Conservation (phyloP, 1,139 yeast genomes). For the Kurtzmaniella quercitrusa region DNA sequence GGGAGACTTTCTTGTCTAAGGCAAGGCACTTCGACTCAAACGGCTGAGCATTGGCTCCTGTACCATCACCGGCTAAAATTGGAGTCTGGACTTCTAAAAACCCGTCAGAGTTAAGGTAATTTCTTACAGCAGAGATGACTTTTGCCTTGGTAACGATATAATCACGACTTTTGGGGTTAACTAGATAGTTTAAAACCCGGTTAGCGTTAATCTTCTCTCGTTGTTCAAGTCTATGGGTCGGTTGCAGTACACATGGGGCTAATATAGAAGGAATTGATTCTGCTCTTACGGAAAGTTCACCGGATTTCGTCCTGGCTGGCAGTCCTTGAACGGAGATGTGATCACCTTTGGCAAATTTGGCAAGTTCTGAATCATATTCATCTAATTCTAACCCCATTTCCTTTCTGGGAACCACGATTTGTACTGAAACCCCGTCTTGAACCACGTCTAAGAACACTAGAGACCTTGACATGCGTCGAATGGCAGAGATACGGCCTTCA, state of each 20-base stretch:
- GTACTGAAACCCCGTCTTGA: slow-evolving; percentile 56
- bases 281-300: slow-evolving; percentile 74
- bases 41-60: slow-evolving; percentile 91
- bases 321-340: slow-evolving; percentile 57
- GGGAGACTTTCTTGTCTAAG: slow-evolving; percentile 27
- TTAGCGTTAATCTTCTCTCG: slow-evolving; percentile 57
- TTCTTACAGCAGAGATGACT: slow-evolving; percentile 50
- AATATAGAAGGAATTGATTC: slow-evolving; percentile 44
- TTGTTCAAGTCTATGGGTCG: slow-evolving; percentile 52
- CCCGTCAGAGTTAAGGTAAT: slow-evolving; percentile 9
- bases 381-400: slow-evolving; percentile 37
- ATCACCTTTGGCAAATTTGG: slow-evolving; percentile 65
- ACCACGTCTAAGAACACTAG: slow-evolving; percentile 62
- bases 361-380: slow-evolving; percentile 43
- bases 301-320: slow-evolving; percentile 73
- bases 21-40: slow-evolving; percentile 58
- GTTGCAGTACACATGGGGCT: slow-evolving; percentile 66
- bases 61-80: slow-evolving; percentile 60
- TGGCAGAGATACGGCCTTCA: slow-evolving; percentile 56
- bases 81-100: slow-evolving; percentile 91
- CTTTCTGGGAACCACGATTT: slow-evolving; percentile 56
- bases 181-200: slow-evolving; percentile 71
- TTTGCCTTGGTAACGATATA: slow-evolving; percentile 51
- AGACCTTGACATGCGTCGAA: slow-evolving; percentile 63
- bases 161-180: slow-evolving; percentile 47